Percentiles rank a stretch among this genome's conserved stretches.
Evolutionary conservation across 2,329 filamentous ascomycete genomes (phyloP).

Genomic region (Tricladium varicosporioides): DNA sequence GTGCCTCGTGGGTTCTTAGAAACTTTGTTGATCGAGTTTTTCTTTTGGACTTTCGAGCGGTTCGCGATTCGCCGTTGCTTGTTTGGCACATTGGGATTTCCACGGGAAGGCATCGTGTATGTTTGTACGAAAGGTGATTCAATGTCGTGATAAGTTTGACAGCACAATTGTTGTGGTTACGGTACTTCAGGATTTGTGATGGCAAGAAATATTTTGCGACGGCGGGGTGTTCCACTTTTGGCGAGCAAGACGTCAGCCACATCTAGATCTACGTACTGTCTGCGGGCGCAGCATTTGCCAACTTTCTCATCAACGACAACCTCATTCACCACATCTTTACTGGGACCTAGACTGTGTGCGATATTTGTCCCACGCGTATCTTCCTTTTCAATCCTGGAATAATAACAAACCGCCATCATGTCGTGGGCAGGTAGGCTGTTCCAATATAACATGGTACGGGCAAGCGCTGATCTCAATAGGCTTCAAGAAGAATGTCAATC

Average conservation of each 20-base stretch:
- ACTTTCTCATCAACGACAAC: constrained; percentile 3
- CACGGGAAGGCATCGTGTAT: constrained; percentile 33
- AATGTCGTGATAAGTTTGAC: constrained; percentile 2
- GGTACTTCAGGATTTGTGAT: background rate
- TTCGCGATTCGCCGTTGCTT: constrained; percentile 32
- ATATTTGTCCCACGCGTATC: background rate
- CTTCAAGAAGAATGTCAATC: constrained; percentile 96
- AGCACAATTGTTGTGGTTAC: too few relatives aligned
- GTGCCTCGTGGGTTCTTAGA: constrained; percentile 34
- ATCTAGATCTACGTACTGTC: background rate
- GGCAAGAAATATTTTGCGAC: constrained; percentile 4
- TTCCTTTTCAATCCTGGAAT: background rate
- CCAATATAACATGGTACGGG: background rate
- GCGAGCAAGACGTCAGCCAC: constrained; percentile 1
- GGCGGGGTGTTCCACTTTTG: constrained; percentile 7
- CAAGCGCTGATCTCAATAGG: constrained; percentile 45
- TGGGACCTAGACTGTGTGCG: background rate
- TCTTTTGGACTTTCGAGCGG: constrained; percentile 33
- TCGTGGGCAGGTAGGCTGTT: constrained; percentile 45
- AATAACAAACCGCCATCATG: constrained; percentile 36
- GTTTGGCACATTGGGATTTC: constrained; percentile 35
- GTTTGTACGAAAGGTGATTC: background rate
- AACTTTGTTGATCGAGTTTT: constrained; percentile 28
- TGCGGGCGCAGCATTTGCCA: background rate
- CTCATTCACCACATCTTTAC: constrained; percentile 1